These are phyloP conservation scores for Austroboletus eburneus DNA, from an alignment of 768 basidiomycete species.

Conservation along the genomic window DNA sequence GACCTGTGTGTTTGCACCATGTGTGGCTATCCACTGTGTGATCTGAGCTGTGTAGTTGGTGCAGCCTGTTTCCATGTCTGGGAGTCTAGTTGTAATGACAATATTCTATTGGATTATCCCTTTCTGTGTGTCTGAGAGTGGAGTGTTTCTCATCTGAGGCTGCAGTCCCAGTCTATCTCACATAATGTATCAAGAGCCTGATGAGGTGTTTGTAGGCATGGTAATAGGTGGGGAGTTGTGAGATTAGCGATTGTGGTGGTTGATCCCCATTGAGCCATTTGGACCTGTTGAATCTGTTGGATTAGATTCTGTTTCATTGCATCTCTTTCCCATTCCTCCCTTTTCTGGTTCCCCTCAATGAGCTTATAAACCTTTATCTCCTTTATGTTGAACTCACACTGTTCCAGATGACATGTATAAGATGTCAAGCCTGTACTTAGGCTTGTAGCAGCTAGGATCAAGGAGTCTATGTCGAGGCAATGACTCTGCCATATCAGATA, in stretches of 20 bases:
- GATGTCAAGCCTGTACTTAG: too few relatives aligned
- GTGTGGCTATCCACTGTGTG: neutral
- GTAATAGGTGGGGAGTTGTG: neutral
- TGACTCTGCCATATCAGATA: too few relatives aligned
- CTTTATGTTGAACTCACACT: neutral
- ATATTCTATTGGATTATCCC: neutral
- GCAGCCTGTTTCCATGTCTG: neutral
- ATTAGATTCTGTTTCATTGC: too few relatives aligned
- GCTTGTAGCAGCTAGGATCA: too few relatives aligned
- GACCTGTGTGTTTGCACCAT: neutral
- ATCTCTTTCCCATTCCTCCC: neutral
- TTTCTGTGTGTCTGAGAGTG: neutral
- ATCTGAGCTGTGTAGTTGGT: neutral
- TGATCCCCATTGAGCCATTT: neutral
- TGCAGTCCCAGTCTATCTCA: neutral
- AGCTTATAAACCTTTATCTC: neutral
- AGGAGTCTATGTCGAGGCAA: too few relatives aligned
- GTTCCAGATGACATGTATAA: too few relatives aligned
- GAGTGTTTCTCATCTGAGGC: too few relatives aligned
- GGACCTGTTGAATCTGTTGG: neutral
- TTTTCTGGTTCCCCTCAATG: neutral
- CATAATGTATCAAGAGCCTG: neutral
- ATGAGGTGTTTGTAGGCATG: neutral
- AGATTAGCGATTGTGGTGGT: neutral
- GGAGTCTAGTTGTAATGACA: neutral